A percentile compares a stretch with the other conserved stretches of the same genome.
phyloP scores from a whole-genome alignment of 2,329 filamentous ascomycete species.

The Pseudogymnoascus sp. region DNA sequence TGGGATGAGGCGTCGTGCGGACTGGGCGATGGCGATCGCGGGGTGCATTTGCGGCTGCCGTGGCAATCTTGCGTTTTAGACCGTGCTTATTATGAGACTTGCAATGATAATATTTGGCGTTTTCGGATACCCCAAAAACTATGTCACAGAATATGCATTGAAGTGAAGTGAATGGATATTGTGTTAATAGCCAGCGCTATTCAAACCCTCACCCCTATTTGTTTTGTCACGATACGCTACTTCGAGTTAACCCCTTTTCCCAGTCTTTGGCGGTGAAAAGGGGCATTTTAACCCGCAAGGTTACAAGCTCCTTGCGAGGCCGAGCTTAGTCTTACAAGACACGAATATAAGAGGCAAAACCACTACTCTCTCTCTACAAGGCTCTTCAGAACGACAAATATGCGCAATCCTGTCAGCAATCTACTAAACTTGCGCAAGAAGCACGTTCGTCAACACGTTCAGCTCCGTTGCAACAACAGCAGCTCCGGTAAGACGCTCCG shows the following conservation, averaged over 20 bases:
- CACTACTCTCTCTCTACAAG: neutral
- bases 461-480: too few relatives aligned
- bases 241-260: neutral
- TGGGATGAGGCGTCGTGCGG: neutral
- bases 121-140: neutral
- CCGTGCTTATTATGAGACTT: neutral
- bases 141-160: neutral
- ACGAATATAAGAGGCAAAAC: neutral
- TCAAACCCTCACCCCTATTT: neutral
- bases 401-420: neutral
- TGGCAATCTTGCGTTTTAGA: neutral
- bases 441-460: neutral
- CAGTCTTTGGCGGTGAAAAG: neutral
- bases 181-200: too few relatives aligned
- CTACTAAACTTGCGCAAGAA: neutral
- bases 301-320: neutral
- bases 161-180: neutral
- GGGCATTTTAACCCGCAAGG: neutral
- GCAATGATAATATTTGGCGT: conserved; percentile 5
- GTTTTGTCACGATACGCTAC: neutral
- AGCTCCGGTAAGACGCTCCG: too few relatives aligned
- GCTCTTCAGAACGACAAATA: neutral
- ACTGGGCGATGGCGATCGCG: neutral
- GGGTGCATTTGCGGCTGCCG: neutral
- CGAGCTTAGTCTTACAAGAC: neutral